These are phyloP conservation scores for Xylariaceae sp. DNA, from an alignment of 2,329 filamentous ascomycete species.

Conservation along the genomic window DNA sequence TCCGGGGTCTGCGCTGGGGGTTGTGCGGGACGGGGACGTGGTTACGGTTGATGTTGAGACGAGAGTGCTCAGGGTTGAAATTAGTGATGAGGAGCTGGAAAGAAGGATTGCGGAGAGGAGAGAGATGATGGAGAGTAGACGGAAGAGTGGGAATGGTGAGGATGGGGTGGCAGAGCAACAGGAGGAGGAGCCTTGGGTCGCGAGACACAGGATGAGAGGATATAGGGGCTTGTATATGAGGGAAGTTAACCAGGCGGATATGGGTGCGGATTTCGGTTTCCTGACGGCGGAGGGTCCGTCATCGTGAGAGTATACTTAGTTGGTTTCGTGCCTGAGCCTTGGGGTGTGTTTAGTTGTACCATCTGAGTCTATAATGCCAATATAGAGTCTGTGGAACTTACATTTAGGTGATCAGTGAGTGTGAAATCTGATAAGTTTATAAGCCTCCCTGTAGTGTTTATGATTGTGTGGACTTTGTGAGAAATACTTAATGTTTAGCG, in stretches of 20 bases:
- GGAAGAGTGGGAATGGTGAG: conserved; percentile 71
- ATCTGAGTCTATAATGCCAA: too few relatives aligned
- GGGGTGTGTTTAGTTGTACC: too few relatives aligned
- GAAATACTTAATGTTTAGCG: too few relatives aligned
- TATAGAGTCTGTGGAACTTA: too few relatives aligned
- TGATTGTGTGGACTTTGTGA: too few relatives aligned
- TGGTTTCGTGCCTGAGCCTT: too few relatives aligned
- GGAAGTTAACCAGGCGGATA: conserved; percentile 64
- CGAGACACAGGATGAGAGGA: conserved; percentile 52
- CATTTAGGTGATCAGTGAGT: too few relatives aligned
- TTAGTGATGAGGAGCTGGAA: conserved; percentile 73
- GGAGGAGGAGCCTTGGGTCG: conserved; percentile 42
- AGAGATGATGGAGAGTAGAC: conserved; percentile 40
- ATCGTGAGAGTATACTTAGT: background rate
- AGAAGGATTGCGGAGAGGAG: conserved; percentile 66
- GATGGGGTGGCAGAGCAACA: conserved; percentile 62
- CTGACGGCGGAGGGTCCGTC: conserved; percentile 52
- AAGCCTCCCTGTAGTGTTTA: too few relatives aligned
- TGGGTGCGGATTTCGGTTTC: conserved; percentile 67
- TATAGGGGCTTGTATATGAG: conserved; percentile 66
- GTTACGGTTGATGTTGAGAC: conserved; percentile 79
- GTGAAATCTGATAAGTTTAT: too few relatives aligned
- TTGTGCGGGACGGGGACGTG: conserved; percentile 77
- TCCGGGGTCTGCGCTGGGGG: conserved; percentile 76
- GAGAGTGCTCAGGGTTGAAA: conserved; percentile 62